Evolutionary conservation across 768 basidiomycete genomes (phyloP), one percentile per base, ranked within the genome.

Genomic region (Mycena albidolilacea): DNA sequence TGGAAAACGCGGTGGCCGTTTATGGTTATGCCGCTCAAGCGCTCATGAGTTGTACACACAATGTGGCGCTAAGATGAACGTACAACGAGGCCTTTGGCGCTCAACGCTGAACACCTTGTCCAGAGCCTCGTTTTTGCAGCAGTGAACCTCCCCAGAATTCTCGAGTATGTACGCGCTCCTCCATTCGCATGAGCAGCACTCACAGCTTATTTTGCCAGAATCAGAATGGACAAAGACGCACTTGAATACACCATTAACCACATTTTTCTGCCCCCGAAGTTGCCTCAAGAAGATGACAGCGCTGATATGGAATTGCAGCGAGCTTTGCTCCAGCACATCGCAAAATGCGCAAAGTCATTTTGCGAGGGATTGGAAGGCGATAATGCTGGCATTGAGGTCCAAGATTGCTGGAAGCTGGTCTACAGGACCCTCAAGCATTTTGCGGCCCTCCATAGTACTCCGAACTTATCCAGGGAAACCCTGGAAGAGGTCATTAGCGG

Each of bases 191-290:
- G 15, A 23, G 10, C 9, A 41, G 11, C 6, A 1, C 59, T 60
- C 4, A 41, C 41, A 54, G 30, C 30, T 30, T 3, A 23, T 19
- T 61, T 15, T 43, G 9, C 10, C 21, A 41, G 19, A 38, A 3
- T 21, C 44, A 67, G 57, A 17, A 69, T 69, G 68, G 15, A 69
- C 21, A 37, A 2, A n/a, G 11, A 12, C 5, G 21, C 80, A 3
- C 76, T 82, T 19, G 41, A 75, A 15, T 88, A 86, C 72, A 74
- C 82, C 39, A 64, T 86, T 12, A 82, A 82, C 7, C 88, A 89
- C 61, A 78, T 88, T 0, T 86, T 88, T 72, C 72, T 82, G 9
- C 88, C 87, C 4, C 82, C 85, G 1, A 80, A 79, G 48, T 78
- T 87, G 6, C 87, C 87, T 0, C 81, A 82, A 48, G 69, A 77